Conservation (phyloP, 306 rosid genomes). For the Clitoria ternatea region DNA sequence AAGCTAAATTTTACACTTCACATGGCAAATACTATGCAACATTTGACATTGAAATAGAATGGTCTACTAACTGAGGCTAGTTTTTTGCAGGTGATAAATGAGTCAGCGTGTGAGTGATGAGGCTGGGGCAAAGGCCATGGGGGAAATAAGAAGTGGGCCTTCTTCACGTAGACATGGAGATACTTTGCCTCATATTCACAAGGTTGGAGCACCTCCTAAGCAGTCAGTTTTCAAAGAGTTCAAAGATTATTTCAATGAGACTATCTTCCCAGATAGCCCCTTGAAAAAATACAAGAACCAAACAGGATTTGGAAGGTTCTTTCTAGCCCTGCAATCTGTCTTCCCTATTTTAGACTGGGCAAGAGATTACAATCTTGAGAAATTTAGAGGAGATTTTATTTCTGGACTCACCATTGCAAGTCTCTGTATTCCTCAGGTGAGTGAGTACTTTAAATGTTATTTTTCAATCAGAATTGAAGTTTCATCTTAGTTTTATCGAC, state of each 20-base stretch:
- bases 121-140: background rate
- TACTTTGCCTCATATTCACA: constrained; percentile 27
- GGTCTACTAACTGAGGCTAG: background rate
- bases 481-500: no score
- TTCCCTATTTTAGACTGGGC: constrained; percentile 67
- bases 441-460: background rate
- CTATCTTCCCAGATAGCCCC: constrained; percentile 50
- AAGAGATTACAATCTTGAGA: constrained; percentile 35
- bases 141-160: constrained; percentile 11
- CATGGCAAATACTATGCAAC: background rate
- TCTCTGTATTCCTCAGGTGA: constrained; percentile 79
- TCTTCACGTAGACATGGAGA: constrained; percentile 25
- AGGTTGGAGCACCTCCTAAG: constrained; percentile 38
- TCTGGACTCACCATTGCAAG: constrained; percentile 78
- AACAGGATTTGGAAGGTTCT: constrained; percentile 18
- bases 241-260: constrained; percentile 26
- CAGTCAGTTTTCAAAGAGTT: constrained; percentile 31
- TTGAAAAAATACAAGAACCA: constrained; percentile 44
- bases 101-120: constrained; percentile 28
- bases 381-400: constrained; percentile 53
- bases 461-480: no score
- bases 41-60: constrained; percentile 8
- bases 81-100: constrained; percentile 25
- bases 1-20: constrained; percentile 8
- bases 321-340: constrained; percentile 40